A percentile compares a stretch with the other conserved stretches of the same genome.
These are phyloP conservation scores for Phytophthora pisi DNA, from an alignment of 352 stramenopile genomes.

Conservation along the genomic window DNA sequence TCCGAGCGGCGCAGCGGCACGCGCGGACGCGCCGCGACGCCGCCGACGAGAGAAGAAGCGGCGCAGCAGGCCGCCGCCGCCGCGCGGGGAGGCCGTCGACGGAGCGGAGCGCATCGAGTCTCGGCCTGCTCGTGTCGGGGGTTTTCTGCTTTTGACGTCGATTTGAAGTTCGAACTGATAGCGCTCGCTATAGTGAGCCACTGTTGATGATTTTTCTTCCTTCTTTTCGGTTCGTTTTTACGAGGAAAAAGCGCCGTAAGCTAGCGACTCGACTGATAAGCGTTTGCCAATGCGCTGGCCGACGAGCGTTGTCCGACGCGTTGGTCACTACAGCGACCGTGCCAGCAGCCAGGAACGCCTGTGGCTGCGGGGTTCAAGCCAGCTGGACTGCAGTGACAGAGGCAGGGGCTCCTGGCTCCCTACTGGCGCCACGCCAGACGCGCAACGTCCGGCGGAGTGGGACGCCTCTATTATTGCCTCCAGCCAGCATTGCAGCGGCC, in stretches of 20 bases:
- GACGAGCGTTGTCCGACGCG: too few relatives aligned
- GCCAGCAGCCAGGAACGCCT: not conserved
- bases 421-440: slow-evolving; percentile 3
- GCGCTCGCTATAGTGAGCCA: not conserved
- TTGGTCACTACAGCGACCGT: too few relatives aligned
- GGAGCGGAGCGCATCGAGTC: slow-evolving; percentile 23
- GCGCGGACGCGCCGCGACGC: slow-evolving; percentile 7
- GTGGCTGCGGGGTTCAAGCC: slow-evolving; percentile 7
- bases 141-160: slow-evolving; percentile 19
- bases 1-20: too few relatives aligned
- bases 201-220: slow-evolving; percentile 13
- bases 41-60: slow-evolving; percentile 38
- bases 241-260: slow-evolving; percentile 7
- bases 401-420: slow-evolving; percentile 3
- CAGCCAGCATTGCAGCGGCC: too few relatives aligned
- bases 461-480: not conserved
- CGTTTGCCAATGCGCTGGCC: too few relatives aligned
- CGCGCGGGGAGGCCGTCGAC: slow-evolving; percentile 16
- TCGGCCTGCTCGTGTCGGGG: not conserved
- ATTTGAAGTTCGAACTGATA: slow-evolving; percentile 20
- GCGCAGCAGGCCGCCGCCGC: slow-evolving; percentile 21
- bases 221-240: slow-evolving; percentile 21
- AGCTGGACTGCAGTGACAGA: slow-evolving; percentile 10
- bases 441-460: not conserved
- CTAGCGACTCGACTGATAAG: not conserved